Evolutionary conservation across 2,329 filamentous ascomycete genomes (phyloP), one percentile per base, ranked within the genome.

Genomic region (Alternaria novae-zelandiae): DNA sequence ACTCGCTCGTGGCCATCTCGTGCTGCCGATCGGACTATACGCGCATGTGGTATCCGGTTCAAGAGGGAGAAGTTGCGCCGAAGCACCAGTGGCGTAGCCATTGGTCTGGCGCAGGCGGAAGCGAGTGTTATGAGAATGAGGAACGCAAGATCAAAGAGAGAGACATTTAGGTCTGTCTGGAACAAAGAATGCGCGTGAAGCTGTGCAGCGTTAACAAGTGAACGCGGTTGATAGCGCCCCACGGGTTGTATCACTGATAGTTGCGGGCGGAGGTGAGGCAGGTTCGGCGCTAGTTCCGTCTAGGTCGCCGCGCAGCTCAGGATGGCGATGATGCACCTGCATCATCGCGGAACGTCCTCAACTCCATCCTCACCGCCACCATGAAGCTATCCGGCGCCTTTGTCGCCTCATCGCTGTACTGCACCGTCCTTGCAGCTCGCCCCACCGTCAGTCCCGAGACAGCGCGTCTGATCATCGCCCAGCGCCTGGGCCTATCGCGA

Each of bases 381-480:
- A 85, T 84, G 82, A 84, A 81, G 80, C 76, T 82, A 55, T 80
- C 79, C 61, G 73, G 78, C 64, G 73, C 78, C 68, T 67, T 80
- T 63, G 65, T 81, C 60, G 64, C 81, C 64, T 78, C 82, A 30
- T 82, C 79, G 63, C 74, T 84, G 49, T 80, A 73, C 72, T 79
- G 76, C 70, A 66, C 76, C 17, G 74, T 75, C 36, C 68, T 71
- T 21, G 71, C 78, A 74, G 26, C 67, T 72, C 32, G 82, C 74
- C 57, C 76, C 41, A 69, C 72, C 26, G 67, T 80, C 63, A 72
- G 60, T 69, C 80, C 83, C 15, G 78, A 82, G 58, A 81, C 82
- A 43, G 83, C 85, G 68, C 80, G 84, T 72, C 74, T 86, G 61
- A 81, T 86, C 53, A 71, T 86, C 63, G 84, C 85, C 54, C 82